phyloP scores from a whole-genome alignment of 768 basidiomycete species.

The Lactifluus rugatus region DNA sequence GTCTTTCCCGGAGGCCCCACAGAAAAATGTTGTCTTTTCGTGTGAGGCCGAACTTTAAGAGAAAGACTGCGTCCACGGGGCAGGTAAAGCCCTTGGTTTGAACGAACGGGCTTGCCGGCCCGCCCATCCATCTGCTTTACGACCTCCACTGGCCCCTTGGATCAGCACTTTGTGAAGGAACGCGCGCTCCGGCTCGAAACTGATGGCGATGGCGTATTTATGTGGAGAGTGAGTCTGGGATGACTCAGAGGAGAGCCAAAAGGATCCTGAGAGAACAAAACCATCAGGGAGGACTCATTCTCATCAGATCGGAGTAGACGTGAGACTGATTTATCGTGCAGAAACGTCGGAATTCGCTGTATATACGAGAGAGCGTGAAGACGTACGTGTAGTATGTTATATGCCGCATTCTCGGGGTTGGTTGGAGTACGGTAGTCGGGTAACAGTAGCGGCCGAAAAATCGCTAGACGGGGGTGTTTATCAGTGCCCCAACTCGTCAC shows the following conservation, averaged over 20 bases:
- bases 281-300: slow-evolving; percentile 50
- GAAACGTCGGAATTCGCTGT: slow-evolving; percentile 46
- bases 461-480: too few species aligned
- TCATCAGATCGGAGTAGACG: background rate
- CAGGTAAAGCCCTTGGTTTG: slow-evolving; percentile 57
- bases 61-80: slow-evolving; percentile 38
- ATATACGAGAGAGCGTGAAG: slow-evolving; percentile 34
- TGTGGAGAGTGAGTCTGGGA: slow-evolving; percentile 82
- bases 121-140: too few species aligned
- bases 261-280: slow-evolving; percentile 55
- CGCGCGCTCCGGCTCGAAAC: slow-evolving; percentile 48
- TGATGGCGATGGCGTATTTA: slow-evolving; percentile 63
- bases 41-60: slow-evolving; percentile 23
- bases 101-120: slow-evolving; percentile 70
- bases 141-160: too few species aligned
- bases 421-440: background rate
- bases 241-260: slow-evolving; percentile 45
- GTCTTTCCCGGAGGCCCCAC: slow-evolving; percentile 36
- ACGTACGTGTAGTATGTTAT: slow-evolving; percentile 7
- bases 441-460: too few species aligned
- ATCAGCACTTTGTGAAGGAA: slow-evolving; percentile 47
- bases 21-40: slow-evolving; percentile 23
- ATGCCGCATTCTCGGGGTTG: background rate
- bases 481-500: too few species aligned
- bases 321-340: slow-evolving; percentile 20